Conservation (phyloP, 371 early-diverging fungal species). For the Mortierella sp. region DNA sequence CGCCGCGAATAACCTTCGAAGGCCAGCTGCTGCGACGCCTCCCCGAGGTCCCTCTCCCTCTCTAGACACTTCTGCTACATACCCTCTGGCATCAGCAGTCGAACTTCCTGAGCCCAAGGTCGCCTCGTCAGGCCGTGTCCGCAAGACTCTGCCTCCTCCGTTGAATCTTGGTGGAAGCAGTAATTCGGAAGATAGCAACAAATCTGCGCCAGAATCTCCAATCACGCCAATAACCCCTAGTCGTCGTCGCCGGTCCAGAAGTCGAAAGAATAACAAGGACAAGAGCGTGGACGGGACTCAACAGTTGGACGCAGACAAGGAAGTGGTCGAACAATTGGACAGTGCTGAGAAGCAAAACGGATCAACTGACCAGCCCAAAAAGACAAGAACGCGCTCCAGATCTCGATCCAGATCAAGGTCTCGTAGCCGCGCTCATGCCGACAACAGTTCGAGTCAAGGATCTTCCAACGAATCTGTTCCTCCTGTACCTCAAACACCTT, state of each 20-base stretch:
- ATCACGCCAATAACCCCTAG: conserved; percentile 39
- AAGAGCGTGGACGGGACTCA: conserved; percentile 22
- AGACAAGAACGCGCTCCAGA: conserved; percentile 46
- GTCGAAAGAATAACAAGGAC: conserved; percentile 38
- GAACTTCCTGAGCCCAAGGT: conserved; percentile 5
- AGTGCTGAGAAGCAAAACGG: conserved; percentile 6
- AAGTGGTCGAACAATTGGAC: conserved; percentile 9
- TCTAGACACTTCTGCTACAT: not conserved
- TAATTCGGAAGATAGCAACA: conserved; percentile 7
- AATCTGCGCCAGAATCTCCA: conserved; percentile 25
- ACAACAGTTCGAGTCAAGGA: conserved; percentile 32
- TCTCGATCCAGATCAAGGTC: conserved; percentile 46
- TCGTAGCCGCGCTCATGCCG: conserved; percentile 30
- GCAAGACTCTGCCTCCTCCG: conserved; percentile 40
- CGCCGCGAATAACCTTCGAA: conserved; percentile 11
- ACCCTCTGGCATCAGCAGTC: conserved; percentile 4
- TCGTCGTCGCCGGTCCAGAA: conserved; percentile 48
- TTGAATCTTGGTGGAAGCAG: conserved; percentile 32
- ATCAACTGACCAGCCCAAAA: conserved; percentile 31
- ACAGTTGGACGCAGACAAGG: conserved; percentile 18
- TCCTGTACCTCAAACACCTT: conserved; percentile 57
- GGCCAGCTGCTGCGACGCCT: conserved; percentile 1
- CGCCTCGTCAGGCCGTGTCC: conserved; percentile 13
- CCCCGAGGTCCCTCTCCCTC: conserved; percentile 11
- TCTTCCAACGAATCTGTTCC: conserved; percentile 41